Conservation (phyloP, 2,329 filamentous ascomycete species). For the Simplicillium sp. region DNA sequence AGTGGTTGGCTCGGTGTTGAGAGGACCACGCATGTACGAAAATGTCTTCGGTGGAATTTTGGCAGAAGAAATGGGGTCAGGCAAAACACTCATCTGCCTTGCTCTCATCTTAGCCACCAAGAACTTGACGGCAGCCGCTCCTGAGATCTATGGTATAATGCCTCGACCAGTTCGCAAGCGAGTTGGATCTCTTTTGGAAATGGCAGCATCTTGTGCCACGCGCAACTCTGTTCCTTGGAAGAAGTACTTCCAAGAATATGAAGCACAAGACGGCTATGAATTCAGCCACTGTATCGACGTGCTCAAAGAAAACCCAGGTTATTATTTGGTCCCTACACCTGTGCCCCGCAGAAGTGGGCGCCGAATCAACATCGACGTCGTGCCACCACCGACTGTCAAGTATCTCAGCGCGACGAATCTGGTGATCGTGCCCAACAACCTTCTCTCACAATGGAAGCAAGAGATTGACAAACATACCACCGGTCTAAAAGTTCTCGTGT, state of each 20-base stretch:
- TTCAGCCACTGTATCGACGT: conserved; percentile 44
- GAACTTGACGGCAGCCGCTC: conserved; percentile 55
- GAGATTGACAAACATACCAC: conserved; percentile 73
- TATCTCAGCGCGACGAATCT: conserved; percentile 61
- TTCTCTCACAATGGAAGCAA: conserved; percentile 73
- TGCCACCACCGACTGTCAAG: conserved; percentile 37
- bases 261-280: conserved; percentile 33
- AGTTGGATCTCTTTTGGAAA: conserved; percentile 59
- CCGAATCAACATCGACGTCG: conserved; percentile 3
- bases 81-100: conserved; percentile 84
- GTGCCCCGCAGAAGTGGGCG: conserved; percentile 19
- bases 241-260: conserved; percentile 45
- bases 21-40: conserved; percentile 65
- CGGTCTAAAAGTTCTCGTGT: conserved; percentile 53
- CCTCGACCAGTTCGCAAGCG: conserved; percentile 27
- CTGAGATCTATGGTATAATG: conserved; percentile 45
- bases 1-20: conserved; percentile 50
- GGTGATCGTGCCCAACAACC: conserved; percentile 72
- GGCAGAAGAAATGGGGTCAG: conserved; percentile 71
- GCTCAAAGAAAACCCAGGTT: conserved; percentile 47
- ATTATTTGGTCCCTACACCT: conserved; percentile 45
- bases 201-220: conserved; percentile 64
- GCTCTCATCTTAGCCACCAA: conserved; percentile 68
- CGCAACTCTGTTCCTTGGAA: conserved; percentile 63
- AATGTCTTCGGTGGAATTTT: conserved; percentile 66